Base-by-base conservation (phyloP, 495 filamentous ascomycete genomes). In the Choiromyces venosus region DNA sequence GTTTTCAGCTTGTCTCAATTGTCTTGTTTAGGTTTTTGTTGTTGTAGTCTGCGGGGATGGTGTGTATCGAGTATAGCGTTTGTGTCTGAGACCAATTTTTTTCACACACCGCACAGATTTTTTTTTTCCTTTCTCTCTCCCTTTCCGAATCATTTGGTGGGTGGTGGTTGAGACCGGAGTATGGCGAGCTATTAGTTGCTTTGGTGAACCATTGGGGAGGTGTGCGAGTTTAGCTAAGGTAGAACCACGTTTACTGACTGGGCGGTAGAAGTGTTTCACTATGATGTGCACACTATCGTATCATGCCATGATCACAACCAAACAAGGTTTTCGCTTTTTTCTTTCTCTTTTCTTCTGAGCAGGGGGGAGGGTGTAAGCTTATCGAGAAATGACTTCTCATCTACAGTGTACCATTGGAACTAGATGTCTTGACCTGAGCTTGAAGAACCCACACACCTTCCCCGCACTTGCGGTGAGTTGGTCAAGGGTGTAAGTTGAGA, bases 1-100 rank as follows among this genome's bases (percentile, higher is more conserved):
- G 29, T 56, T 61, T 61, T 61, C 52, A 61, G 52, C 52, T 61
- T 61, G 52, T 61, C 52, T 61, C 52, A 61, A 61, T 61, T 61
- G 10, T 25, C 52, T 33, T 61, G 25, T 61, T 61, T 16, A 61
- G 52, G 52, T 29, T 61, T 33, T 61, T 33, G 52, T 33, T 61
- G 25, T 61, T 16, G 25, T 16, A 33, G n/a, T 61, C 52, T 33
- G 52, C 52, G 52, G 52, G 21, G 9, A 61, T 5, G 52, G 52
- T 61, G 25, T 61, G 52, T 33, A 61, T 61, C 12, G 52, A 61
- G 52, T 61, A 61, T 61, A 61, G 52, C 52, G 52, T 61, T 33
- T 6, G 25, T 61, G 4, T 61, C n/a, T 61, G 52, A 61, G 52
- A 61, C 52, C 52, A n/a, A n/a, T 33, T 33, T 56, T 56, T 56